A percentile compares a stretch with the other conserved stretches of the same genome.
These are phyloP conservation scores for Quercus glauca DNA, from an alignment of 306 rosid genomes.

Conservation along the genomic window DNA sequence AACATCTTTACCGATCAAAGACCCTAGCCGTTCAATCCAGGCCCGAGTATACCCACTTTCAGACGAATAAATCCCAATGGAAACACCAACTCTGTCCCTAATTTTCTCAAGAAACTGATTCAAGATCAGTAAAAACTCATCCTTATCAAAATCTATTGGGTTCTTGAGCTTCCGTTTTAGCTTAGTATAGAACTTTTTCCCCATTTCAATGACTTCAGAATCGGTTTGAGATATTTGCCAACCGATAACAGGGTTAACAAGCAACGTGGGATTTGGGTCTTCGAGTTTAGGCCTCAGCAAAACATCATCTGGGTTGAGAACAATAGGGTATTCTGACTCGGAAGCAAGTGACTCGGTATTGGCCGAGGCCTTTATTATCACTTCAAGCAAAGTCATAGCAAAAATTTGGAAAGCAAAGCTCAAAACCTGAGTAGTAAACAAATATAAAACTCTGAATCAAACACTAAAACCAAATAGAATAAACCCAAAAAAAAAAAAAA, in stretches of 20 bases:
- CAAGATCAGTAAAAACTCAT: constrained; percentile 46
- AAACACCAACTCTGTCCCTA: constrained; percentile 37
- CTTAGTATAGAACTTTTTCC: constrained; percentile 44
- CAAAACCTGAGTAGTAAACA: not conserved
- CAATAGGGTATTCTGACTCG: constrained; percentile 55
- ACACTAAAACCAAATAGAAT: not conserved
- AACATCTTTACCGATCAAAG: constrained; percentile 45
- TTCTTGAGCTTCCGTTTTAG: constrained; percentile 46
- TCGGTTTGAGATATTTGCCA: constrained; percentile 63
- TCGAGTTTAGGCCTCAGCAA: constrained; percentile 46
- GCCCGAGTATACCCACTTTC: constrained; percentile 26
- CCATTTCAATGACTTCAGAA: constrained; percentile 43
- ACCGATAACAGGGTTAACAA: constrained; percentile 43
- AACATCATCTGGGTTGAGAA: constrained; percentile 59
- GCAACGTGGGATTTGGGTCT: constrained; percentile 30
- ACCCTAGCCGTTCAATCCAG: constrained; percentile 50
- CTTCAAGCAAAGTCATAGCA: constrained; percentile 67
- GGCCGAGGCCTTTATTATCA: constrained; percentile 38
- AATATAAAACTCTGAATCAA: not conserved
- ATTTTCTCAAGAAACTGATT: constrained; percentile 53
- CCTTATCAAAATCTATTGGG: constrained; percentile 30
- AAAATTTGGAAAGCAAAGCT: not conserved
- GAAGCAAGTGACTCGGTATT: constrained; percentile 28
- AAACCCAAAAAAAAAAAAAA: too few relatives aligned
- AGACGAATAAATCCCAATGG: constrained; percentile 32